A percentile compares a stretch with the other conserved stretches of the same genome.
Evolutionary conservation across 2,329 filamentous ascomycete genomes (phyloP).

Genomic region (Sporothrix brunneoviolacea): DNA sequence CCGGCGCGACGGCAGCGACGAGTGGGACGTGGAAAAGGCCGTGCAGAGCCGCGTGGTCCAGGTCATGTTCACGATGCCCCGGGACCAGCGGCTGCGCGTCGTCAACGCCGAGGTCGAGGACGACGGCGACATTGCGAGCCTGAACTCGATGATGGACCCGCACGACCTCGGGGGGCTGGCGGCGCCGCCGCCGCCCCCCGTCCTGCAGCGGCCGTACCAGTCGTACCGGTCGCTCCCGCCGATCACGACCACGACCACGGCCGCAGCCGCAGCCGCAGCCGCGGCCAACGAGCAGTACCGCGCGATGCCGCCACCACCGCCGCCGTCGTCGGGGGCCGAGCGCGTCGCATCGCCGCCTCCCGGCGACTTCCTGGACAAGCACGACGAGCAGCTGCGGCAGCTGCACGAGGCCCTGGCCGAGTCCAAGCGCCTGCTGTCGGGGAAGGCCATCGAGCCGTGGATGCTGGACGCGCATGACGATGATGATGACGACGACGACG

Average conservation of each 20-base stretch:
- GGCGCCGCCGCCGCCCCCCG: slow-evolving; percentile 9
- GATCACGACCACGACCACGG: not conserved
- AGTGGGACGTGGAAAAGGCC: slow-evolving; percentile 72
- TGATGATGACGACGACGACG: slow-evolving; percentile 4
- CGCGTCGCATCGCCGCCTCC: too few species aligned
- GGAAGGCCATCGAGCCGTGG: slow-evolving; percentile 14
- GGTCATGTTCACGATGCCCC: slow-evolving; percentile 90
- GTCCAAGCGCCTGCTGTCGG: slow-evolving; percentile 10
- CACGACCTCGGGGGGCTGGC: slow-evolving; percentile 8
- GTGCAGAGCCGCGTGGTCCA: slow-evolving; percentile 67
- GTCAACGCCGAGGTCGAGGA: slow-evolving; percentile 65
- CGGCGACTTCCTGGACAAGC: not conserved
- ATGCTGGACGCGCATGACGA: slow-evolving; percentile 1
- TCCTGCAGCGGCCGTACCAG: slow-evolving; percentile 1
- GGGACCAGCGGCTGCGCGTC: slow-evolving; percentile 73
- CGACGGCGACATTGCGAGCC: slow-evolving; percentile 16
- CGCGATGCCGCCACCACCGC: not conserved
- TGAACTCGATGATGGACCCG: not conserved
- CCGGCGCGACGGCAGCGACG: slow-evolving; percentile 29
- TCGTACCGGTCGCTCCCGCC: slow-evolving; percentile 8
- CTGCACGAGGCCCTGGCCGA: slow-evolving; percentile 13
- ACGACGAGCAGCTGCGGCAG: slow-evolving; percentile 11
- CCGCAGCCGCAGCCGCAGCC: not conserved
- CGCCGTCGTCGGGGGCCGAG: not conserved
- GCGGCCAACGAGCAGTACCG: not conserved